A percentile compares a stretch with the other conserved stretches of the same genome.
Conservation (phyloP, 176 grass and related monocot genomes). For the Oryza meridionalis region DNA sequence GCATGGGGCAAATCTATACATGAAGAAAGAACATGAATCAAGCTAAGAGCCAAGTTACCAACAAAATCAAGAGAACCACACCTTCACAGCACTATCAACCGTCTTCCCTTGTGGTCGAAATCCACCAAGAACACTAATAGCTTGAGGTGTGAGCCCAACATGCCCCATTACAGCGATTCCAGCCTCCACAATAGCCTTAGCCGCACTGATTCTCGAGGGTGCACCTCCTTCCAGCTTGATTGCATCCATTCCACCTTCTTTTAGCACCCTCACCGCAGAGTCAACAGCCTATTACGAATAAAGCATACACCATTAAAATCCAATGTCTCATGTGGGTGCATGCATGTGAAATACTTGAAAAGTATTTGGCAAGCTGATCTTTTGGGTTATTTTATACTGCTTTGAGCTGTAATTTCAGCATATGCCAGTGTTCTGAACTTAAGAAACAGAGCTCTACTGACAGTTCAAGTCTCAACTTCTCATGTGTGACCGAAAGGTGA, state of each 20-base stretch:
- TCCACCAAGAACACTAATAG: conserved; percentile 90
- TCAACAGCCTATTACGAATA: conserved; percentile 64
- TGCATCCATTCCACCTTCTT: conserved; percentile 93
- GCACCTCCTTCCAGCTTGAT: conserved; percentile 92
- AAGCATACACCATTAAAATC: neutral
- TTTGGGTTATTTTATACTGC: neutral
- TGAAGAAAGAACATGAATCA: conserved; percentile 20
- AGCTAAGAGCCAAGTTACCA: neutral
- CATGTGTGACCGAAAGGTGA: neutral
- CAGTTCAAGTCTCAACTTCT: neutral
- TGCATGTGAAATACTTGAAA: neutral
- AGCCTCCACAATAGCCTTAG: conserved; percentile 84
- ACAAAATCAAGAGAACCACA: conserved; percentile 19
- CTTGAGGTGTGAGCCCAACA: conserved; percentile 85
- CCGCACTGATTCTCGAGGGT: conserved; percentile 79
- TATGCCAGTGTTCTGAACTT: neutral
- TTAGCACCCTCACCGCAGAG: conserved; percentile 74
- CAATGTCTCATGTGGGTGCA: neutral
- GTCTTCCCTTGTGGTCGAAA: conserved; percentile 90
- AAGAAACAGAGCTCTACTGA: neutral
- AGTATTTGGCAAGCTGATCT: neutral
- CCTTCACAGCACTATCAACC: conserved; percentile 81
- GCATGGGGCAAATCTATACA: conserved; percentile 18
- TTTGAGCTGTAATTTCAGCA: neutral
- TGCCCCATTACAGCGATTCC: conserved; percentile 95